Base-by-base conservation (phyloP, 1,284 basidiomycete species). In the Naganishia sp. region DNA sequence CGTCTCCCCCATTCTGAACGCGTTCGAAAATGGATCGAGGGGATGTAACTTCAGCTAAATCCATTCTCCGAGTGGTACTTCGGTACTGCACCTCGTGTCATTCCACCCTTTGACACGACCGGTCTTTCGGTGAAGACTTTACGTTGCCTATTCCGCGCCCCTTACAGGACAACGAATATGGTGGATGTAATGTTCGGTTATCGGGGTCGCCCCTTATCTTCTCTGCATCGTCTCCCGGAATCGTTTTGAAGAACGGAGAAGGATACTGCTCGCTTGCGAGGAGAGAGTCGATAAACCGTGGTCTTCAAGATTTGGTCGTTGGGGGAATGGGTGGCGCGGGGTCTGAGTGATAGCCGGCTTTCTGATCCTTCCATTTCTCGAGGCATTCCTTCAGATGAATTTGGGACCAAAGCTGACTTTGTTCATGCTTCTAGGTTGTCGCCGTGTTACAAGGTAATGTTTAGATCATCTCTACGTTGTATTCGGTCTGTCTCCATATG, bases 1-100 rank as follows among this genome's bases (percentile, higher is more conserved):
- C n/a, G 31, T 41, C 35, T n/a, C 21, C n/a, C 25, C 17, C 39
- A 23, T 42, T 25, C 32, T 39, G 7, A 13, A 39, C 35, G 35
- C 7, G 2, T 28, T 50, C 45, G 46, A 61, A 47, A 51, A 61
- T 51, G 58, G 17, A 61, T 6, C 17, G 46, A 61, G 58, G 47
- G 58, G 58, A 61, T 61, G 58, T 61, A 61, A 61, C 58, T 51
- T 61, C 58, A 61, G 58, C 58, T 61, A 61, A 61, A 61, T 61
- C 58, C 58, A 61, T 61, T 61, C 58, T 61, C 58, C 58, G 58
- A 61, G 58, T 46, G 47, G 58, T 61, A 61, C 58, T 28, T 61
- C 58, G 58, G 58, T 61, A 42, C 58, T 47, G 35, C 58, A 61
- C 58, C 47, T 41, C 23, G 21, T 15, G 47, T 51, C 47, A 61